Percentiles rank a stretch among this genome's conserved stretches.
Conservation (phyloP, 2,329 filamentous ascomycete species). For the Didymella sp. region DNA sequence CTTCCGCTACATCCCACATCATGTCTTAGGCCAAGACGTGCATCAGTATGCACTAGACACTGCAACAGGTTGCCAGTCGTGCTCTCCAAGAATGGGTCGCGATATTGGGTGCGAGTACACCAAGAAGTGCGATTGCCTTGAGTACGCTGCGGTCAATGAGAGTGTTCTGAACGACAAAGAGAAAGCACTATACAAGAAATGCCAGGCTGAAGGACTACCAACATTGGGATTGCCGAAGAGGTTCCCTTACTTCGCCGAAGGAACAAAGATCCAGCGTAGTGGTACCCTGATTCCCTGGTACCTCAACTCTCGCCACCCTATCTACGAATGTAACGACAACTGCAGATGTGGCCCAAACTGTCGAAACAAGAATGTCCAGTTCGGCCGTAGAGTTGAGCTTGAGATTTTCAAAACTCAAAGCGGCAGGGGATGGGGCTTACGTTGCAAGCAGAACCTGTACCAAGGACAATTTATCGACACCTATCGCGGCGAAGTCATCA, state of each 20-base stretch:
- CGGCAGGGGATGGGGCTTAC: conserved; percentile 80
- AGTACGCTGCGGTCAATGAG: conserved; percentile 63
- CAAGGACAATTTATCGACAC: conserved; percentile 80
- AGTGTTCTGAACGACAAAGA: conserved; percentile 41
- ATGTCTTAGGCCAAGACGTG: conserved; percentile 65
- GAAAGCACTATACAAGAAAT: conserved; percentile 31
- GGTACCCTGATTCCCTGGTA: conserved; percentile 53
- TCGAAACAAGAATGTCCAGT: conserved; percentile 77
- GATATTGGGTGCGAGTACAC: conserved; percentile 68
- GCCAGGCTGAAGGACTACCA: conserved; percentile 28
- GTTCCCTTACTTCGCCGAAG: conserved; percentile 67
- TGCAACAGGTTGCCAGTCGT: conserved; percentile 70
- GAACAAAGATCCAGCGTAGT: conserved; percentile 34
- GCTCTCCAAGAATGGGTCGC: conserved; percentile 62
- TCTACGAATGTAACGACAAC: conserved; percentile 80
- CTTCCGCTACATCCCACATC: conserved; percentile 73
- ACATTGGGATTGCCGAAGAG: conserved; percentile 53
- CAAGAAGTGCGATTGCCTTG: conserved; percentile 69
- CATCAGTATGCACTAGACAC: conserved; percentile 66
- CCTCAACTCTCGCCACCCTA: conserved; percentile 56
- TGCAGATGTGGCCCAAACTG: conserved; percentile 72
- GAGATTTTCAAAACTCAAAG: conserved; percentile 75
- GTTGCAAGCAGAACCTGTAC: conserved; percentile 68
- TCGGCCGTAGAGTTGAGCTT: conserved; percentile 72
- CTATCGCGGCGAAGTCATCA: conserved; percentile 71